These are phyloP conservation scores for Capsicum pubescens DNA, from an alignment of 257 asterid genomes.

Conservation along the genomic window DNA sequence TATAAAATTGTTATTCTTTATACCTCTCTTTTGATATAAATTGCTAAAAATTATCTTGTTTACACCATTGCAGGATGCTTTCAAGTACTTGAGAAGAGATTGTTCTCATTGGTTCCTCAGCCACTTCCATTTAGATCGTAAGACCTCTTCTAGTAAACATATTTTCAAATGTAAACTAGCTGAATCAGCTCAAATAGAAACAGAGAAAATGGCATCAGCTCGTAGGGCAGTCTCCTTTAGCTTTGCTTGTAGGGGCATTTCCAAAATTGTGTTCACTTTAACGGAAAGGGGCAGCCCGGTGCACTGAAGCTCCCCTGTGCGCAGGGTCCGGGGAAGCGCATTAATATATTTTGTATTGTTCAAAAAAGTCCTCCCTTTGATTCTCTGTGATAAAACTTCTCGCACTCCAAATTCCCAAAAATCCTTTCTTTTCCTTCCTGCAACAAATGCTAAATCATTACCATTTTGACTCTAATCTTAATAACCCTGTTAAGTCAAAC, in stretches of 20 bases:
- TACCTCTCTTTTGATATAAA: neutral
- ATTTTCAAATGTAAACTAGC: conserved; percentile 9
- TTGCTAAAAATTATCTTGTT: conserved; percentile 12
- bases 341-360: neutral
- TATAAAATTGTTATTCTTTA: neutral
- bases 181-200: neutral
- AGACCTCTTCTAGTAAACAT: conserved; percentile 46
- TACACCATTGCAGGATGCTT: conserved; percentile 76
- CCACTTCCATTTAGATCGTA: conserved; percentile 97
- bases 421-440: neutral
- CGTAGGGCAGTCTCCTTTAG: neutral
- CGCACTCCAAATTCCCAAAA: neutral
- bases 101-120: conserved; percentile 94
- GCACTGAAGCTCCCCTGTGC: no score
- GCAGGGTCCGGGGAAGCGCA: no score
- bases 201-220: neutral
- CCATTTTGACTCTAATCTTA: neutral
- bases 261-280: neutral
- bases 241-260: conserved; percentile 22
- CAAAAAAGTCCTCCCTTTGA: neutral
- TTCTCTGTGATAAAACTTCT: neutral
- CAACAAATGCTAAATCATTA: conserved; percentile 4
- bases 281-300: neutral
- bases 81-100: conserved; percentile 84
- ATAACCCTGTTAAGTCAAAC: neutral